Evolutionary conservation across 352 stramenopile species (phyloP), one percentile per base, ranked within the genome.

Genomic region (Poterioochromonas sp.): DNA sequence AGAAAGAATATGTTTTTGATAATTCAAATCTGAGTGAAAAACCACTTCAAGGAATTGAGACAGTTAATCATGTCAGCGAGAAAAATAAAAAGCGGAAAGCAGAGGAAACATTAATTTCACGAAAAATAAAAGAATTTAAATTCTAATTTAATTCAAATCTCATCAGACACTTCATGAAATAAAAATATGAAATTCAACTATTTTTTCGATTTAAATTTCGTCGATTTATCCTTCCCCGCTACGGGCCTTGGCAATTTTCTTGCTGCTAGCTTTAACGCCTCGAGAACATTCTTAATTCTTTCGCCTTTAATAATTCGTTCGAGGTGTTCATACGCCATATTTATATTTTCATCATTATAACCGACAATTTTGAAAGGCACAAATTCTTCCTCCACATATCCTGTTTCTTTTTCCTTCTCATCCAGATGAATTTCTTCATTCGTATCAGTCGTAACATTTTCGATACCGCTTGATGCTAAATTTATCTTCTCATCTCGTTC

Each of bases 1-100:
- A 91, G 77, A 81, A 87, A 39, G 76, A 82, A 20, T 92, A 92
- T 82, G 85, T 85, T 29, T 29, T n/a, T 20, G 87, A 54, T 83
- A 81, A 44, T 80, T 81, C 47, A 51, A 76, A 80, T 71, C 76
- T 86, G 44, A 62, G 60, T 15, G 29, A n/a, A 18, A 88, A 87
- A 65, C 86, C 85, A 54, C 87, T 87, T 74, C 88, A 89, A 62
- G 60, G 44, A 47, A 60, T 65, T 26, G 39, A 79, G 1, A 80
- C 41, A 47, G 73, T 65, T 18, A 40, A 79, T n/a, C 2, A 64
- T 70, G 39, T 69, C 20, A 47, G 8, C 8, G n/a, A 32, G 1
- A 18, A 0, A 20, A 68, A 0, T 34, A 1, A 29, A 47, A 71
- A 71, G 62, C 65, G 65, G 0, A 74, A 35, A 44, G 47, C 34